Conservation (phyloP, 2,329 filamentous ascomycete species). For the Claviceps cyperi region DNA sequence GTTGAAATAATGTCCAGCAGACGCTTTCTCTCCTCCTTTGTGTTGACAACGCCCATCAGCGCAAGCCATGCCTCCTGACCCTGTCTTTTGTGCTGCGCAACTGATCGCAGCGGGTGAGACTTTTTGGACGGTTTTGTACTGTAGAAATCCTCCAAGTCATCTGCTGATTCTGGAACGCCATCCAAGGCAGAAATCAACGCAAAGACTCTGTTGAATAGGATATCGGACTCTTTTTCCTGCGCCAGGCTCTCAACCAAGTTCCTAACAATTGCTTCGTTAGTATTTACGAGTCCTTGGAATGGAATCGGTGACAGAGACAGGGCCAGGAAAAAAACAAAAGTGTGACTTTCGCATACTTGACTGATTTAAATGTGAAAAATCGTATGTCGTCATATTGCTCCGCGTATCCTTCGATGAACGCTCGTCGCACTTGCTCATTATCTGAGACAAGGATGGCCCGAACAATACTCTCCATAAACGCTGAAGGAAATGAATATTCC, state of each 20-base stretch:
- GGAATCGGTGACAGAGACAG: neutral
- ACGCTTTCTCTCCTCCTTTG: slow-evolving; percentile 61
- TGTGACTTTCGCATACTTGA: slow-evolving; percentile 38
- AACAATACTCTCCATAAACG: slow-evolving; percentile 52
- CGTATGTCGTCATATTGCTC: slow-evolving; percentile 72
- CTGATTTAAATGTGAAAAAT: slow-evolving; percentile 63
- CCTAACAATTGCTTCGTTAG: slow-evolving; percentile 9
- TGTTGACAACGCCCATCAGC: slow-evolving; percentile 52
- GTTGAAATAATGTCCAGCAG: slow-evolving; percentile 62
- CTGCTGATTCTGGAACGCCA: slow-evolving; percentile 50
- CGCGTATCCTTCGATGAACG: slow-evolving; percentile 66
- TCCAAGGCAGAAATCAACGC: slow-evolving; percentile 53
- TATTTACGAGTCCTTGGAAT: neutral
- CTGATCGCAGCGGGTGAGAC: slow-evolving; percentile 49
- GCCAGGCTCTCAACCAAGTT: slow-evolving; percentile 13
- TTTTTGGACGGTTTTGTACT: slow-evolving; percentile 49
- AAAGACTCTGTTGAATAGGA: slow-evolving; percentile 41
- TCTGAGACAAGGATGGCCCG: slow-evolving; percentile 42
- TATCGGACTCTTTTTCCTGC: slow-evolving; percentile 10
- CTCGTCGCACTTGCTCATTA: slow-evolving; percentile 45
- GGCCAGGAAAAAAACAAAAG: neutral
- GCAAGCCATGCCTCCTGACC: slow-evolving; percentile 81
- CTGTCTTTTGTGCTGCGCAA: slow-evolving; percentile 59
- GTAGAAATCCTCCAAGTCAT: slow-evolving; percentile 57
- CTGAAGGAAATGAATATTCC: slow-evolving; percentile 54